These are phyloP conservation scores for Aspergillus fructus DNA, from an alignment of 2,329 filamentous ascomycete species.

Conservation along the genomic window DNA sequence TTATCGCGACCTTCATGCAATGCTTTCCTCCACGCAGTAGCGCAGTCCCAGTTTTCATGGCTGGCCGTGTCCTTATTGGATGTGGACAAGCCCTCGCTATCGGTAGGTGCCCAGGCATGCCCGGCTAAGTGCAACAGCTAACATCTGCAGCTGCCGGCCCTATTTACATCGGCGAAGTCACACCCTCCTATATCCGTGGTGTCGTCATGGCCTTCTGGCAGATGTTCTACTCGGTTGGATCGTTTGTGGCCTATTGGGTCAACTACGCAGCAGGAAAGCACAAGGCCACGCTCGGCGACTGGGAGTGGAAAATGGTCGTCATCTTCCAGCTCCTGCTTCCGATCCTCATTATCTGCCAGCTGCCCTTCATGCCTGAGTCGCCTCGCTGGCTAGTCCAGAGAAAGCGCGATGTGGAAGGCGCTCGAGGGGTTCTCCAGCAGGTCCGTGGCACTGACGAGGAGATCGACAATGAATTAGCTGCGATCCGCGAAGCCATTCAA, in stretches of 20 bases:
- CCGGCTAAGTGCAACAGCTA: background rate
- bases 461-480: conserved; percentile 64
- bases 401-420: conserved; percentile 58
- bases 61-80: conserved; percentile 67
- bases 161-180: conserved; percentile 69
- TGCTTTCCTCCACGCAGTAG: conserved; percentile 59
- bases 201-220: conserved; percentile 70
- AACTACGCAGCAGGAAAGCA: conserved; percentile 62
- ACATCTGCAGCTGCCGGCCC: conserved; percentile 57
- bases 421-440: conserved; percentile 55
- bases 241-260: conserved; percentile 66
- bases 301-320: conserved; percentile 72
- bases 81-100: conserved; percentile 68
- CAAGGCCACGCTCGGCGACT: conserved; percentile 58
- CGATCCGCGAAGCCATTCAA: conserved; percentile 67
- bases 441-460: conserved; percentile 65
- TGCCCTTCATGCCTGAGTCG: conserved; percentile 60
- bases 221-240: conserved; percentile 65
- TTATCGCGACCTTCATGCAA: conserved; percentile 69
- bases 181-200: conserved; percentile 63
- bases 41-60: conserved; percentile 66
- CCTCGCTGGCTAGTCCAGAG: conserved; percentile 67
- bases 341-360: conserved; percentile 48
- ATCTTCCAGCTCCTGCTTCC: conserved; percentile 64
- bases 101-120: conserved; percentile 37